Evolutionary conservation across 2,329 filamentous ascomycete species (phyloP).

Genomic region (Cercospora sp.): DNA sequence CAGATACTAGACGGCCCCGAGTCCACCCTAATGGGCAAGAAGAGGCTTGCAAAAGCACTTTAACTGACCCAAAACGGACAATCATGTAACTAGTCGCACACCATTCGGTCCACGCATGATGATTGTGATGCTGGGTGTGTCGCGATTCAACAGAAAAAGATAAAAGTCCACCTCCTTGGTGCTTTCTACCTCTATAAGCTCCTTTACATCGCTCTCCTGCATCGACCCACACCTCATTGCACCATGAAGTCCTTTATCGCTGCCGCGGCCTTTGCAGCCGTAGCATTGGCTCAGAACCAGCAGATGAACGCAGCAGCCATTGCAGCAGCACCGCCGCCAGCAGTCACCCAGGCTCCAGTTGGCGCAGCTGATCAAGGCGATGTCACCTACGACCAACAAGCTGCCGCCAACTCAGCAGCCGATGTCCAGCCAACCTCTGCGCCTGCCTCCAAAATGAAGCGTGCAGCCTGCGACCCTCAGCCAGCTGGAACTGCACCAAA

Average conservation of each 20-base stretch:
- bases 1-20: neutral
- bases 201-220: neutral
- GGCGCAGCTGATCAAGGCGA: conserved; percentile 23
- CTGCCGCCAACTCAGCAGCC: conserved; percentile 25
- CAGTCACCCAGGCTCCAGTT: conserved; percentile 26
- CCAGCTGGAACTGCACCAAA: conserved; percentile 41
- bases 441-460: conserved; percentile 24
- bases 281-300: conserved; percentile 32
- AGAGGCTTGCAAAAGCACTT: conserved; percentile 2
- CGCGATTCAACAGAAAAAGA: neutral
- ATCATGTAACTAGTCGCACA: neutral
- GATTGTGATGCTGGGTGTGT: neutral
- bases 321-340: conserved; percentile 24
- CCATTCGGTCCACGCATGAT: too few relatives aligned
- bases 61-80: neutral
- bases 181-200: neutral
- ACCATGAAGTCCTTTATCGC: conserved; percentile 26
- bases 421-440: conserved; percentile 25
- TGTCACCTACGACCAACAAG: conserved; percentile 24
- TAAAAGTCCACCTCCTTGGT: neutral
- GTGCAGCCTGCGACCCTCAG: conserved; percentile 41
- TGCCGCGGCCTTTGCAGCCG: conserved; percentile 27
- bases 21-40: neutral
- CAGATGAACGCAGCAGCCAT: conserved; percentile 30
- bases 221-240: neutral